A percentile compares a stretch with the other conserved stretches of the same genome.
These are phyloP conservation scores for Exophiala oligosperma DNA, from an alignment of 2,329 filamentous ascomycete species.

Conservation along the genomic window DNA sequence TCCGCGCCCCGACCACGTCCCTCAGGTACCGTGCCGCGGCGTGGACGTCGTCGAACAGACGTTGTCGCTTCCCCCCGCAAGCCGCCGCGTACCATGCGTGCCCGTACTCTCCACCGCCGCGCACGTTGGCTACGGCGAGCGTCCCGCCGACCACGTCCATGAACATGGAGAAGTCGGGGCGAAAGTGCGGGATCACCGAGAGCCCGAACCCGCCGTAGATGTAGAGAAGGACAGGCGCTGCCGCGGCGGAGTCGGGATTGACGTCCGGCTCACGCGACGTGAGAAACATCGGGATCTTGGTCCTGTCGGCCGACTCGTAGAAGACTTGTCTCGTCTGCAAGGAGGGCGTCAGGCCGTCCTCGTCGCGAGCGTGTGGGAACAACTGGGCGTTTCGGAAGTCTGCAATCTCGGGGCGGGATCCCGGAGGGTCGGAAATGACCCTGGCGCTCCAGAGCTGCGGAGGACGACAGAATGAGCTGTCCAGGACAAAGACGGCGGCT, in stretches of 20 bases:
- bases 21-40: no score
- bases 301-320: slow-evolving; percentile 9
- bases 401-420: no score
- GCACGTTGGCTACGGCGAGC: slow-evolving; percentile 10
- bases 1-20: no score
- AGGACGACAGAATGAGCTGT: slow-evolving; percentile 9
- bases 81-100: neutral
- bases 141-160: neutral
- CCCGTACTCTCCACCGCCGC: slow-evolving; percentile 12
- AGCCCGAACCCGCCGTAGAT: neutral
- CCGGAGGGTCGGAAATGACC: neutral
- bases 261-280: neutral
- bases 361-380: no score
- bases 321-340: slow-evolving; percentile 3
- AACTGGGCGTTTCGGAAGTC: no score
- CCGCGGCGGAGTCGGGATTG: no score
- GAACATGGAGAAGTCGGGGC: slow-evolving; percentile 6
- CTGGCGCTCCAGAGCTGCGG: slow-evolving; percentile 1
- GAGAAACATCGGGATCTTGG: slow-evolving; percentile 11
- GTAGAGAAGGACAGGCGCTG: no score
- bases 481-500: slow-evolving; percentile 1
- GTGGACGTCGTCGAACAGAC: no score
- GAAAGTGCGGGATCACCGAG: slow-evolving; percentile 12
- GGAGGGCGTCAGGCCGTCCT: neutral
- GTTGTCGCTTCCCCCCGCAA: no score